Base-by-base conservation (phyloP, 805 yeast species). In the Wickerhamiella brachini region DNA sequence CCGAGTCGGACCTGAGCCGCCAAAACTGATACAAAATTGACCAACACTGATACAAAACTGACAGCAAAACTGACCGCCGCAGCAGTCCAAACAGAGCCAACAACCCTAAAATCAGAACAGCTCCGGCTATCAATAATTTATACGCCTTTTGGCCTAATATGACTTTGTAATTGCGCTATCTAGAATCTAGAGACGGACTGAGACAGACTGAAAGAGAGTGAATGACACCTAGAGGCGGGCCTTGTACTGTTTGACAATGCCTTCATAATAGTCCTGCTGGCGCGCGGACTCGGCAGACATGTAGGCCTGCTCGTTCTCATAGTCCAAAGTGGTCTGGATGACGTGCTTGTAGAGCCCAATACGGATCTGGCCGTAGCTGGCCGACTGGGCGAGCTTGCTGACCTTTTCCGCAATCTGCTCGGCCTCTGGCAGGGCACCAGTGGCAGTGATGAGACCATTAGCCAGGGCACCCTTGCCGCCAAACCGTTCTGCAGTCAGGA, bases 381-480 rank as follows among this genome's bases (percentile, higher is more conserved):
- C 65, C 29, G 68, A 57, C 21, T 48, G 23, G 8, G 68, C 63
- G 24, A 59, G 53, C 31, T 50, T 51, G 23, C 50, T 51, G 20
- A 60, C 51, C 47, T 54, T 49, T 41, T 47, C 48, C 12, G 58
- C 69, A 37, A 67, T 53, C 22, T 39, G 62, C 49, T 63, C 65
- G 4, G 61, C 70, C 47, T 65, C 69, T 1, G 57, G 55, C 26
- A 65, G 48, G n/a, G 59, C 65, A 7, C 72, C 72, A 31, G 58
- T 53, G 1, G 60, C 62, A 44, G 68, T 65, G 44, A 68, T 57
- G 7, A 68, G 46, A 1, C 65, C 97, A 67, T 86, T 95, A 66
- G 89, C 87, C 53, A 89, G 72, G 0, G 97, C 95, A 60, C 89
- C 97, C 62, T 88, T 86, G 3, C 63, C 66, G 3, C 65, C 46